Percentiles rank a stretch among this genome's conserved stretches.
These are phyloP conservation scores for Pythium oligandrum DNA, from an alignment of 352 stramenopile species.

Conservation along the genomic window DNA sequence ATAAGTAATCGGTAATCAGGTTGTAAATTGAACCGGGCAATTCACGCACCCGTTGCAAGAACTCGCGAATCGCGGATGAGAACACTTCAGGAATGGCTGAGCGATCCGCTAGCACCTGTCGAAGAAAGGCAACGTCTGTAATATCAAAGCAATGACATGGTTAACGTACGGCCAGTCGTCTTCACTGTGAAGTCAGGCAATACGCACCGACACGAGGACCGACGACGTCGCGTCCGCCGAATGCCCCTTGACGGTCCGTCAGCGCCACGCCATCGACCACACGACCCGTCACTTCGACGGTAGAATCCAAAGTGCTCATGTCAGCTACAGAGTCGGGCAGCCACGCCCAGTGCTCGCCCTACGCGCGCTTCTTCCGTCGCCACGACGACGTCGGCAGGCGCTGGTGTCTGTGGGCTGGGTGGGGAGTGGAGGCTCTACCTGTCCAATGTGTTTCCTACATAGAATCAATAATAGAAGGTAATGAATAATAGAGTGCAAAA, in stretches of 20 bases:
- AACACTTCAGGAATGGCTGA: slow-evolving; percentile 13
- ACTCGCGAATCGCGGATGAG: slow-evolving; percentile 14
- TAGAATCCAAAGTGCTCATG: too few relatives aligned
- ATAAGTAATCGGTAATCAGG: not conserved
- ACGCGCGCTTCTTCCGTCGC: too few relatives aligned
- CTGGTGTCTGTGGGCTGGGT: too few relatives aligned
- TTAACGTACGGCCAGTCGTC: not conserved
- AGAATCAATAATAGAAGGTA: too few relatives aligned
- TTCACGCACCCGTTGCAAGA: slow-evolving; percentile 9
- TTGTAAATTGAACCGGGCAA: not conserved
- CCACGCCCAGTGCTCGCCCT: too few relatives aligned
- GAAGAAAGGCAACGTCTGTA: slow-evolving; percentile 20
- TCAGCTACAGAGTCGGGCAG: too few relatives aligned
- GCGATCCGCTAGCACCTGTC: slow-evolving; percentile 14
- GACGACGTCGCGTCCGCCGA: not conserved
- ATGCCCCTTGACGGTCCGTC: not conserved
- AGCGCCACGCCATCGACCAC: not conserved
- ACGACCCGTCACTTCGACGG: too few relatives aligned
- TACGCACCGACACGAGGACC: not conserved
- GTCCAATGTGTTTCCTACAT: too few relatives aligned
- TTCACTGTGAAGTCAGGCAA: not conserved
- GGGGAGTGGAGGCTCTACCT: too few relatives aligned
- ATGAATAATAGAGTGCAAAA: too few relatives aligned
- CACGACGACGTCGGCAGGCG: too few relatives aligned
- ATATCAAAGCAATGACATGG: not conserved